Conservation (phyloP, 2,329 filamentous ascomycete genomes). For the Alternaria sp. region DNA sequence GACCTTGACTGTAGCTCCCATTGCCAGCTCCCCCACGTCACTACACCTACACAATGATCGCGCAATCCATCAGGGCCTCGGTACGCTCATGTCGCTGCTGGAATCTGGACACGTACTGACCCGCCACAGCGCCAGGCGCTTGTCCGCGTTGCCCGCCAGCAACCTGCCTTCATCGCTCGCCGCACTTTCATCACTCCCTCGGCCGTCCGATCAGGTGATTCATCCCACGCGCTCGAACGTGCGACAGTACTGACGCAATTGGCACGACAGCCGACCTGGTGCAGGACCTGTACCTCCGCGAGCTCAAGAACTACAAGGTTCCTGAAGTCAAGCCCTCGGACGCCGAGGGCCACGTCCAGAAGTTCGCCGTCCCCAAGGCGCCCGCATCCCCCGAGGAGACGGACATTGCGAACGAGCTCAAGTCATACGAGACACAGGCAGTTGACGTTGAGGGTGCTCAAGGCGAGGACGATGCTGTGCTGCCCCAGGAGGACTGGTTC, state of each 20-base stretch:
- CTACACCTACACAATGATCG: conserved; percentile 61
- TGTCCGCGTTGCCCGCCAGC: conserved; percentile 67
- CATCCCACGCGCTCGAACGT: conserved; percentile 37
- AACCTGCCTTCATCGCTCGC: conserved; percentile 62
- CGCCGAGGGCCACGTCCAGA: conserved; percentile 88
- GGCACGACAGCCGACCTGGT: conserved; percentile 82
- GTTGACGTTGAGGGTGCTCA: conserved; percentile 92
- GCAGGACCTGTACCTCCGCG: conserved; percentile 95
- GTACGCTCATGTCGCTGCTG: conserved; percentile 53
- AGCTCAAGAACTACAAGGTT: conserved; percentile 95
- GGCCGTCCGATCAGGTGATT: conserved; percentile 68
- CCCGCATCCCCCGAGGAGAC: conserved; percentile 91
- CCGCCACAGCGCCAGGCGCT: conserved; percentile 65
- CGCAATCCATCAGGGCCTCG: conserved; percentile 68
- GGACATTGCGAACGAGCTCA: conserved; percentile 88
- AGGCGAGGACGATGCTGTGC: conserved; percentile 65
- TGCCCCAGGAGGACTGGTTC: conserved; percentile 77
- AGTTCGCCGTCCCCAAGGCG: conserved; percentile 80
- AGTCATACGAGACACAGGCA: conserved; percentile 92
- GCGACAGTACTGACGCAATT: conserved; percentile 45
- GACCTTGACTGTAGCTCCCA: conserved; percentile 43
- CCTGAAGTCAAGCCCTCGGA: conserved; percentile 84
- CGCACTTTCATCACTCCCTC: conserved; percentile 71
- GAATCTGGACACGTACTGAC: conserved; percentile 37
- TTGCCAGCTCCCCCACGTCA: conserved; percentile 43